Evolutionary conservation across 2,329 filamentous ascomycete species (phyloP), one percentile per base, ranked within the genome.

Genomic region (Phyllosticta capitalensis): DNA sequence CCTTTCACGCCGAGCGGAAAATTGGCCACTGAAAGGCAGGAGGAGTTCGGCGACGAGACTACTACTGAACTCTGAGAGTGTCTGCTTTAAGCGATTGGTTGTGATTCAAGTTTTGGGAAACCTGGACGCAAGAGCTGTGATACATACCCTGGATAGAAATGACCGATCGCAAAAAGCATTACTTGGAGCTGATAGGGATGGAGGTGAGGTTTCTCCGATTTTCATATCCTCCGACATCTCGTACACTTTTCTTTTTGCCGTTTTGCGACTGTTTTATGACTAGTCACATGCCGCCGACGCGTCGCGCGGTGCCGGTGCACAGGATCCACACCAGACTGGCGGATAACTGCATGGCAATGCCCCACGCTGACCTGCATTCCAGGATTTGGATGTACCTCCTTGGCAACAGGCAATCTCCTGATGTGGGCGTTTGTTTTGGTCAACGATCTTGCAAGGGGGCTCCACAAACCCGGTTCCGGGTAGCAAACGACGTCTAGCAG

Each of bases 1-100:
- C 71, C 72, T 20, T 68, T 71, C 26, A 71, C 68, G 6, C 59
- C 54, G n/a, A 49, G 26, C 49, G 19, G 53, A 30, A 26, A 30
- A 22, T 9, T 20, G 26, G n/a, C 28, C 52, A 17, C 24, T 7
- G 33, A 33, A 5, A 20, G 17, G 17, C 54, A 53, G 4, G 22
- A 10, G 12, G n/a, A 10, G n/a, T 20, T 30, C 5, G 54, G 24
- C 9, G 54, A 26, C 14, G 51, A 54, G 9, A 57, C 59, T 3
- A 60, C 58, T 19, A 30, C 52, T 5, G 49, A 56, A 30, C 28
- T 56, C 10, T 61, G 24, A 61, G 1, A 10, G 9, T 20, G 6
- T 17, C 30, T 9, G 19, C 2, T 26, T 26, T 21, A 22, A n/a
- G 9, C 14, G 14, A 7, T 24, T 56, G 28, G n/a, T 20, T 55